Percentiles rank a stretch among this genome's conserved stretches.
phyloP scores from a whole-genome alignment of 495 filamentous ascomycete species.

The Tuber indicum region DNA sequence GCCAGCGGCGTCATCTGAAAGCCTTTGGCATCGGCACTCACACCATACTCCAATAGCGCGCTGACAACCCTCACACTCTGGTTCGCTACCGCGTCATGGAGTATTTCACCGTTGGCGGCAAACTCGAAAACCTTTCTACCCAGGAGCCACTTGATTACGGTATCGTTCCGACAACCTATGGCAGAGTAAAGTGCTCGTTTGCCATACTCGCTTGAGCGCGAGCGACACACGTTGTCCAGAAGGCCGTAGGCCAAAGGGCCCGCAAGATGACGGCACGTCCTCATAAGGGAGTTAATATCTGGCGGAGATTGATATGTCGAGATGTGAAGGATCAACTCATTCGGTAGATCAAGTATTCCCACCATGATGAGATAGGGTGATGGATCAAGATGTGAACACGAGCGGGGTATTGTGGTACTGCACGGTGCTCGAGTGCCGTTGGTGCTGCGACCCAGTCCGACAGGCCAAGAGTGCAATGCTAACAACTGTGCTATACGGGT shows the following conservation, averaged over 20 bases:
- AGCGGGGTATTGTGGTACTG: background rate
- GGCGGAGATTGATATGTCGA: conserved; percentile 2
- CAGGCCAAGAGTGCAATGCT: background rate
- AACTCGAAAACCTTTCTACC: background rate
- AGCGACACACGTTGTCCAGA: background rate
- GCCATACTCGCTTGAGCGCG: background rate
- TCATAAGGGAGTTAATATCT: background rate
- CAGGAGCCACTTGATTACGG: background rate
- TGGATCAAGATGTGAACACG: background rate
- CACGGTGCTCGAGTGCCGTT: background rate
- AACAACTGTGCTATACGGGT: background rate
- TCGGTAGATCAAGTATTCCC: background rate
- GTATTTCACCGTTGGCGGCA: background rate
- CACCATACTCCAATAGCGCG: background rate
- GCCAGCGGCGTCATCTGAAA: background rate
- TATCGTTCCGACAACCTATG: background rate
- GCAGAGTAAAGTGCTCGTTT: conserved; percentile 1
- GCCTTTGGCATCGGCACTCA: background rate
- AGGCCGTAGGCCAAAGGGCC: background rate
- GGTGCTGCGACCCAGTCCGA: background rate
- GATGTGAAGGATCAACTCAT: background rate
- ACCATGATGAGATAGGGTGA: background rate
- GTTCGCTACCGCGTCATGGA: background rate
- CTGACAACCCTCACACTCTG: background rate
- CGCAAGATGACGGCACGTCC: background rate